Conservation (phyloP, 192 early-diverging fungal genomes). For the Backusella tarrabulga region DNA sequence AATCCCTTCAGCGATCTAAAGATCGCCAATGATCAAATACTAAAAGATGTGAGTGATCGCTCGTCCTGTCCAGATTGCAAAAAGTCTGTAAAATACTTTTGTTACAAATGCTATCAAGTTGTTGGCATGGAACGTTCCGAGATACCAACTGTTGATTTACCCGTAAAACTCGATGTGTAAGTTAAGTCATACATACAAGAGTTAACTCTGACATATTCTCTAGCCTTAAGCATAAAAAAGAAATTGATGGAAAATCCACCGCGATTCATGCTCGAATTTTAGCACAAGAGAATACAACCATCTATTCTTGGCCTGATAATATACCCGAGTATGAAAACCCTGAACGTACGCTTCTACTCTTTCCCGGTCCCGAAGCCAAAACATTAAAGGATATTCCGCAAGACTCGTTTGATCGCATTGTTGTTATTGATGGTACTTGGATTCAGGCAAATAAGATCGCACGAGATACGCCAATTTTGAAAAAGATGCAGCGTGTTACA, state of each 20-base stretch:
- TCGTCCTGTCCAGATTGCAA: constrained; percentile 57
- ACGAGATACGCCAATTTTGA: constrained; percentile 45
- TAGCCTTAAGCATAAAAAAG: constrained; percentile 73
- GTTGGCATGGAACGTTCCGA: constrained; percentile 44
- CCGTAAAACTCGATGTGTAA: constrained; percentile 71
- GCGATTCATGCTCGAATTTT: constrained; percentile 84
- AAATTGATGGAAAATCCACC: constrained; percentile 85
- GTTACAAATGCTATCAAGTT: constrained; percentile 65
- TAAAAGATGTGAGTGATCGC: constrained; percentile 8
- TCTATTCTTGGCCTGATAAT: constrained; percentile 50
- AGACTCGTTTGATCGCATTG: constrained; percentile 64
- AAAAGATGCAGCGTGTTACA: constrained; percentile 56
- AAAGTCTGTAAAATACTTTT: constrained; percentile 68
- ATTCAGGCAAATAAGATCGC: constrained; percentile 71
- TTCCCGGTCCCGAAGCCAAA: constrained; percentile 77
- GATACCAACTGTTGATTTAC: constrained; percentile 65
- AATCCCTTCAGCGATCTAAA: background rate
- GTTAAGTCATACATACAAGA: background rate
- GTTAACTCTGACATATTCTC: too few relatives aligned
- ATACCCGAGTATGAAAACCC: constrained; percentile 63
- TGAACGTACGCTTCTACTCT: constrained; percentile 71
- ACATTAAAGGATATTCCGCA: constrained; percentile 67
- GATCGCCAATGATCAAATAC: constrained; percentile 5
- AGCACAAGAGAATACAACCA: constrained; percentile 63
- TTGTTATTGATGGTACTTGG: constrained; percentile 99